Evolutionary conservation across 177 flowering plant species (phyloP), one percentile per base, ranked within the genome.

Genomic region (Vitis hybrid): DNA sequence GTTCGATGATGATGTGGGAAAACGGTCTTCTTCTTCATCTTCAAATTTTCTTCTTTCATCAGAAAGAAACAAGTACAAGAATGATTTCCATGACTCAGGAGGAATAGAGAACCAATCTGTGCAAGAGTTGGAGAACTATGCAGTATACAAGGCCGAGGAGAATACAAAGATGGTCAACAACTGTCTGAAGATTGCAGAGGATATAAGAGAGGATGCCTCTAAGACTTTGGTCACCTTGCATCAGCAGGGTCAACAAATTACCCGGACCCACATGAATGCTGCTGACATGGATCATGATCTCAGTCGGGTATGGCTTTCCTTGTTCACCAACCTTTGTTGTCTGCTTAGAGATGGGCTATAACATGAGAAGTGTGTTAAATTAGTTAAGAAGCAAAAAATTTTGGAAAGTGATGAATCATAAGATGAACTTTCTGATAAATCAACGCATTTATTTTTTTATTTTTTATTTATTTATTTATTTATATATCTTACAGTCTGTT

Each of bases 181-280:
- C 68, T 87, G 91, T 59, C 74, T 89, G 64, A 89, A 84, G 81
- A 83, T 89, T 65, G 91, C 88, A 46, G 87, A 81, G 66, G 87
- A 85, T 14, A 87, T 89, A 0, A 78, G 93, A 78, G 88, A 80
- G 63, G 82, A 80, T 72, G 93, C 85, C n/a, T 68, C 86, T 11
- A 81, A 80, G 32, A 89, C 93, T 75, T 67, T 87, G 80, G 79
- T 81, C 24, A 60, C 77, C 50, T 75, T 89, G 80, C 91, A 89
- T 73, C 87, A 87, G 40, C 93, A 89, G 76, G 91, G 91, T 35
- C 88, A 89, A 76, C 93, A 89, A 76, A 85, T 89, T 66, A 87
- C 82, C 35, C 75, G 87, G 72, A 80, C 87, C 56, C 92, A 88
- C 72, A n/a, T 67, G 67, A 72, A 52, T 68, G 87, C 89, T 73